Conservation (phyloP, 2,329 filamentous ascomycete genomes). For the Trichoderma sp. region DNA sequence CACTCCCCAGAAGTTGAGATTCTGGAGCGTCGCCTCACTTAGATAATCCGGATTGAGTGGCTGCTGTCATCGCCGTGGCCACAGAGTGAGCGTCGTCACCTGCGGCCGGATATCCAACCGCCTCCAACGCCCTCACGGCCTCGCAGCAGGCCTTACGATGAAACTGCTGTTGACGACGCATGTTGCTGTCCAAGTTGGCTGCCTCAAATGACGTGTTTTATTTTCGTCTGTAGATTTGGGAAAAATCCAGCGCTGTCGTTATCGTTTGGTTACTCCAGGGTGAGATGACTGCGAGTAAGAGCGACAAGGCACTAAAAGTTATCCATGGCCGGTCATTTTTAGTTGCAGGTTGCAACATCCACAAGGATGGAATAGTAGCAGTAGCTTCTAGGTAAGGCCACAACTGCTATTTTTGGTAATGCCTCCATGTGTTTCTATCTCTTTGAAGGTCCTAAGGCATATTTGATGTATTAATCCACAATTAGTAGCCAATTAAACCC, state of each 20-base stretch:
- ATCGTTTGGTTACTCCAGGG: background rate
- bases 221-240: background rate
- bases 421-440: background rate
- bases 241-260: background rate
- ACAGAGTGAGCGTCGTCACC: slow-evolving; percentile 18
- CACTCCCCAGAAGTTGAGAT: background rate
- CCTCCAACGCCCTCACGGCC: background rate
- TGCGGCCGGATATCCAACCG: slow-evolving; percentile 17
- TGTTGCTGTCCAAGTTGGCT: background rate
- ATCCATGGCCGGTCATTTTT: background rate
- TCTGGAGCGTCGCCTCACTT: background rate
- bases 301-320: background rate
- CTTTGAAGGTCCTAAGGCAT: too few relatives aligned
- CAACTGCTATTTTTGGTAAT: slow-evolving; percentile 12
- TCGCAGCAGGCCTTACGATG: background rate
- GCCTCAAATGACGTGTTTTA: slow-evolving; percentile 19
- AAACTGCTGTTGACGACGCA: background rate
- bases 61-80: background rate
- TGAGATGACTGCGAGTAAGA: background rate
- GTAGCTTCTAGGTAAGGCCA: background rate
- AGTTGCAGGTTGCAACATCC: background rate
- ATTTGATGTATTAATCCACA: too few relatives aligned
- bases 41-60: background rate
- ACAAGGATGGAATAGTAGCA: background rate
- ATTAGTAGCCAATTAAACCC: too few relatives aligned